Evolutionary conservation across 192 early-diverging fungal genomes (phyloP), one percentile per base, ranked within the genome.

Genomic region (Umbelopsis vinacea): DNA sequence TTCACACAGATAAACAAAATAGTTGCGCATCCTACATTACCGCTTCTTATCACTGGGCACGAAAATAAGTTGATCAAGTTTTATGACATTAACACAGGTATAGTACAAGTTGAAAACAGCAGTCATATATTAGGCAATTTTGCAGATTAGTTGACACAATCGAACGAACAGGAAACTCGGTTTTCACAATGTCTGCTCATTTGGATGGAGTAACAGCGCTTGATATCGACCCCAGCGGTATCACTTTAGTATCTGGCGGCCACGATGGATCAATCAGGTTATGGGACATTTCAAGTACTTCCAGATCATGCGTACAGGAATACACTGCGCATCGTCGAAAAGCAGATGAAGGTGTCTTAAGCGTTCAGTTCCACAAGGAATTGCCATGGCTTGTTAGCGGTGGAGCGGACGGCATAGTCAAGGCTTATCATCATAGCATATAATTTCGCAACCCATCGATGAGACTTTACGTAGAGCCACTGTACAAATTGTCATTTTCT

Each of bases 1-100:
- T 69, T 54, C 2, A 90, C 91, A n/a, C 94, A 94, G 77, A 92
- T 94, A 75, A 95, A 95, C 81, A 81, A 82, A 66, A 75, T 94
- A 24, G 74, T 92, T 17, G 71, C 78, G 12, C 94, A 95, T 77
- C 92, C 94, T 19, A 91, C 88, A 0, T 67, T 92, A 63, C 87
- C 92, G 8, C 52, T 94, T 15, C 72, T 92, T 12, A 84, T 94
- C n/a, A 84, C 92, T 8, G 93, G 87, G 19, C 88, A 92, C 71
- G 93, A 95, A 68, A 93, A 95, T 73, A 74, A 89, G 46, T 84
- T 84, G 48, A 87, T 95, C 55, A 82, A 92, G 68, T 86, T 91
- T 52, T 94, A 89, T 83, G 93, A 95, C 72, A 40, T 89, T 9
- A 89, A 91, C 40, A 86, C 81, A 48, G 94, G 93, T 86, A 85